These are phyloP conservation scores for Thermomucor indicae-seudaticae DNA, from an alignment of 371 early-diverging fungal genomes.

Conservation along the genomic window DNA sequence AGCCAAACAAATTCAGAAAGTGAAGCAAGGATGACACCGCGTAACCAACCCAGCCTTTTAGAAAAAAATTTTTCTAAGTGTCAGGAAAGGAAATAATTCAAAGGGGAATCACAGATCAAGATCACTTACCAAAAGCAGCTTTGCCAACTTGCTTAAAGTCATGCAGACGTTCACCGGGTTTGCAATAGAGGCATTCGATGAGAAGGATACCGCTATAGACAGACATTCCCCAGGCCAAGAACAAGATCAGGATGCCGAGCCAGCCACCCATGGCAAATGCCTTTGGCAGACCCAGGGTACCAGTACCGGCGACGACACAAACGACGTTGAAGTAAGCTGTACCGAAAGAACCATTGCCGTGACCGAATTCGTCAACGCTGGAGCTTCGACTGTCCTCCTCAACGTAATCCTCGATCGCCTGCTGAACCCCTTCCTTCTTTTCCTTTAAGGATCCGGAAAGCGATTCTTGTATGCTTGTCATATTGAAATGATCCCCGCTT, in stretches of 20 bases:
- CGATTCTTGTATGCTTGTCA: constrained; percentile 2
- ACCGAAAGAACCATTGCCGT: constrained; percentile 31
- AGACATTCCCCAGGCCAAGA: constrained; percentile 32
- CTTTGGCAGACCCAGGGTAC: constrained; percentile 71
- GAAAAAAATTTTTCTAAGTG: not conserved
- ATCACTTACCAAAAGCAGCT: constrained; percentile 48
- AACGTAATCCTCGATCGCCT: constrained; percentile 26
- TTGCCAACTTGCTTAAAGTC: constrained; percentile 60
- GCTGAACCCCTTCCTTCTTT: constrained; percentile 19
- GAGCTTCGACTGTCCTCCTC: constrained; percentile 22
- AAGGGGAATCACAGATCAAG: too few relatives aligned
- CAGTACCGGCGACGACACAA: constrained; percentile 86
- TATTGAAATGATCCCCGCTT: not conserved
- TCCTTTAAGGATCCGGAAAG: not conserved
- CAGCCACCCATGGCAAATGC: constrained; percentile 41
- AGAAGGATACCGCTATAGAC: constrained; percentile 35
- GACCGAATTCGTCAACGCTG: constrained; percentile 20
- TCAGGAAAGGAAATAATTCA: constrained; percentile 20
- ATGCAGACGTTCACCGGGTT: constrained; percentile 49
- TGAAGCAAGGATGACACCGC: constrained; percentile 60
- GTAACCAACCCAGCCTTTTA: constrained; percentile 51
- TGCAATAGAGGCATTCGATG: constrained; percentile 34
- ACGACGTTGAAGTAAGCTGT: constrained; percentile 61
- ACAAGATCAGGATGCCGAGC: constrained; percentile 39
- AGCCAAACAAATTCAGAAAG: constrained; percentile 66